phyloP scores from a whole-genome alignment of 225 moss, liverwort and hornwort species.

The Takakia lepidozioides region DNA sequence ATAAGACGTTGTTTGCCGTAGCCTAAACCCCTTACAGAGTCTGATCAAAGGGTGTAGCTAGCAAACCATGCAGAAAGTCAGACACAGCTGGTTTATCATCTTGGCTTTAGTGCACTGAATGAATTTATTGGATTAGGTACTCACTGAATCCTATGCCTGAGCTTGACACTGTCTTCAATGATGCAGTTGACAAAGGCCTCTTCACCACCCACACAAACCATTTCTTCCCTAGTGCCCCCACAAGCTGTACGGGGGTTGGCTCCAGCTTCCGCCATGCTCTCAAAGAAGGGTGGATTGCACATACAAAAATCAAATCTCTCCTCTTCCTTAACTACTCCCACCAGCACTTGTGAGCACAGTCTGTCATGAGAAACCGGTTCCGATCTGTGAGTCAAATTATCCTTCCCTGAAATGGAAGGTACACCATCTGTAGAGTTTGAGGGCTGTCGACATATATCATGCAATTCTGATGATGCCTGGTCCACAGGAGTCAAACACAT shows the following conservation, averaged over 20 bases:
- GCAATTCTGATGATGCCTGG: no score
- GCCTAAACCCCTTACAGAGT: no score
- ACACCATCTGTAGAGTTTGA: neutral
- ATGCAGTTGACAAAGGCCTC: slow-evolving; percentile 70
- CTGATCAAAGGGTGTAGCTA: no score
- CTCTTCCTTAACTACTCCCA: slow-evolving; percentile 50
- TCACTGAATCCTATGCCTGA: slow-evolving; percentile 79
- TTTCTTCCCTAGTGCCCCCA: slow-evolving; percentile 81
- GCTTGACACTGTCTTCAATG: slow-evolving; percentile 60
- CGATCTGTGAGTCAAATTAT: neutral
- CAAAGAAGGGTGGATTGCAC: slow-evolving; percentile 99
- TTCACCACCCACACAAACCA: slow-evolving; percentile 96
- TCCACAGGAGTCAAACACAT: slow-evolving; percentile 1
- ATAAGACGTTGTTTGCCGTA: no score
- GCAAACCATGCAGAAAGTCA: no score
- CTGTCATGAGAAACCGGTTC: slow-evolving; percentile 1
- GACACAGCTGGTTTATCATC: no score
- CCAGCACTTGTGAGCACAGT: slow-evolving; percentile 29
- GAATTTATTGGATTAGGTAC: slow-evolving; percentile 20
- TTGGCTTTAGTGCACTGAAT: no score
- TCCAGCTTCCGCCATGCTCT: slow-evolving; percentile 73
- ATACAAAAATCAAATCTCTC: slow-evolving; percentile 96
- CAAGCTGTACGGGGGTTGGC: slow-evolving; percentile 91
- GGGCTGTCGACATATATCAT: neutral
- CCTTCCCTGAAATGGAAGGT: slow-evolving; percentile 6